phyloP scores from a whole-genome alignment of 352 stramenopile species.

The Phytophthora cactorum region DNA sequence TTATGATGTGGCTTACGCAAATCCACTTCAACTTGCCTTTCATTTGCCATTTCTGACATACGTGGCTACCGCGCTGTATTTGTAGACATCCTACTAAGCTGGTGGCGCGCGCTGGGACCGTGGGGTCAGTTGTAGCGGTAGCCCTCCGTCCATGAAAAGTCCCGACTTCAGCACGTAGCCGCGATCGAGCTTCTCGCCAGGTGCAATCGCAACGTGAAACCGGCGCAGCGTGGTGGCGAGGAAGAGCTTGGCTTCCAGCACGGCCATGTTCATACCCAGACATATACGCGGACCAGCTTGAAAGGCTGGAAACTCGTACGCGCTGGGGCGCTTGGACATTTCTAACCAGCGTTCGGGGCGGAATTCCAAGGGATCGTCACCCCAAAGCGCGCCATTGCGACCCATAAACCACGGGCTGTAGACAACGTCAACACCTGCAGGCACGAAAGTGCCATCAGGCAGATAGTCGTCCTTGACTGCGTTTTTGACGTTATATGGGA shows the following conservation, averaged over 20 bases:
- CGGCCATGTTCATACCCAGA: slow-evolving; percentile 74
- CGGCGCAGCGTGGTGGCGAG: slow-evolving; percentile 51
- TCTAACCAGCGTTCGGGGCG: slow-evolving; percentile 77
- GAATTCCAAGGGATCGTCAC: slow-evolving; percentile 54
- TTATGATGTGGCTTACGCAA: no score
- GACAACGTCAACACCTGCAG: slow-evolving; percentile 61
- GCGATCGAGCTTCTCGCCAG: slow-evolving; percentile 46
- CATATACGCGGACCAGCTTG: slow-evolving; percentile 72
- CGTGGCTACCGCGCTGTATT: background rate
- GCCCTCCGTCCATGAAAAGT: slow-evolving; percentile 56
- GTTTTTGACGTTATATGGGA: slow-evolving; percentile 79
- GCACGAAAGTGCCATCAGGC: slow-evolving; percentile 76
- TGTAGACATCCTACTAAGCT: slow-evolving; percentile 1
- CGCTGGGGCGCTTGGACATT: slow-evolving; percentile 56
- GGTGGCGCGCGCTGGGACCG: slow-evolving; percentile 10
- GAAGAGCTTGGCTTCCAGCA: slow-evolving; percentile 73
- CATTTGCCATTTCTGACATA: no score
- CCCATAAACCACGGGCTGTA: slow-evolving; percentile 87
- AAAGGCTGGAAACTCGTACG: slow-evolving; percentile 79
- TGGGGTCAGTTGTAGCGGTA: slow-evolving; percentile 53
- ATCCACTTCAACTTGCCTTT: no score
- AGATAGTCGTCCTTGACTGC: slow-evolving; percentile 67
- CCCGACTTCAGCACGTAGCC: slow-evolving; percentile 62
- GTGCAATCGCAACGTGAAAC: slow-evolving; percentile 53
- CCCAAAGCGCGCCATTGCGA: slow-evolving; percentile 58